Percentiles rank a stretch among this genome's conserved stretches.
Conservation (phyloP, 1,139 yeast species). For the Hanseniaspora sp. region DNA sequence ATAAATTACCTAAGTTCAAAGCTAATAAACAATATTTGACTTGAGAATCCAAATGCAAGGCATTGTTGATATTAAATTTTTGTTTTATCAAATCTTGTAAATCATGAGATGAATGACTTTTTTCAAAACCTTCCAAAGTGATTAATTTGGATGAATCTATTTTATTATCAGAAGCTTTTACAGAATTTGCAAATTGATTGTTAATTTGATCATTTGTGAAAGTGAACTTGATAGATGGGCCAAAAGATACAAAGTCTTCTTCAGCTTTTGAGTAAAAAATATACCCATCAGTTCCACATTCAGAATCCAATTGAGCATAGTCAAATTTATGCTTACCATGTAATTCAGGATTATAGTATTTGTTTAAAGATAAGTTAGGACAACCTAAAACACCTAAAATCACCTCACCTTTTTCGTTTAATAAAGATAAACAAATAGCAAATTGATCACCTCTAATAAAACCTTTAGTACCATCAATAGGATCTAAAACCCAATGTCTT, state of each 20-base stretch:
- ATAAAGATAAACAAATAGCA: conserved; percentile 86
- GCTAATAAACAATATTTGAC: conserved; percentile 89
- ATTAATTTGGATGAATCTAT: conserved; percentile 36
- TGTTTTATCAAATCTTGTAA: conserved; percentile 69
- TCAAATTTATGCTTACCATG: conserved; percentile 11
- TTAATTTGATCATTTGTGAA: conserved; percentile 30
- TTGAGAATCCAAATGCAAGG: conserved; percentile 77
- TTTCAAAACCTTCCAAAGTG: conserved; percentile 85
- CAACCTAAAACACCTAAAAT: conserved; percentile 91
- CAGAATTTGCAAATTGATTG: conserved; percentile 28
- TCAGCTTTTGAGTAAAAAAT: conserved; percentile 63
- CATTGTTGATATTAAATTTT: conserved; percentile 44
- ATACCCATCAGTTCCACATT: conserved; percentile 26
- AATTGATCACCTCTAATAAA: conserved; percentile 91
- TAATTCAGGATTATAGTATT: conserved; percentile 23
- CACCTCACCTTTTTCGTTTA: conserved; percentile 65
- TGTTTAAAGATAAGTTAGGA: conserved; percentile 51
- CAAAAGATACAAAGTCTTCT: conserved; percentile 52
- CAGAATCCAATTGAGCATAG: not conserved
- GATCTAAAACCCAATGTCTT: conserved; percentile 93
- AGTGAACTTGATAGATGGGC: conserved; percentile 33
- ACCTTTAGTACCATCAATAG: conserved; percentile 97
- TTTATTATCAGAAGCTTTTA: conserved; percentile 6
- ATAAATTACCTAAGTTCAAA: conserved; percentile 84
- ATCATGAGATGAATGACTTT: conserved; percentile 86